A percentile compares a stretch with the other conserved stretches of the same genome.
Conservation (phyloP, 352 stramenopile genomes). For the Phytophthora sansomeana region DNA sequence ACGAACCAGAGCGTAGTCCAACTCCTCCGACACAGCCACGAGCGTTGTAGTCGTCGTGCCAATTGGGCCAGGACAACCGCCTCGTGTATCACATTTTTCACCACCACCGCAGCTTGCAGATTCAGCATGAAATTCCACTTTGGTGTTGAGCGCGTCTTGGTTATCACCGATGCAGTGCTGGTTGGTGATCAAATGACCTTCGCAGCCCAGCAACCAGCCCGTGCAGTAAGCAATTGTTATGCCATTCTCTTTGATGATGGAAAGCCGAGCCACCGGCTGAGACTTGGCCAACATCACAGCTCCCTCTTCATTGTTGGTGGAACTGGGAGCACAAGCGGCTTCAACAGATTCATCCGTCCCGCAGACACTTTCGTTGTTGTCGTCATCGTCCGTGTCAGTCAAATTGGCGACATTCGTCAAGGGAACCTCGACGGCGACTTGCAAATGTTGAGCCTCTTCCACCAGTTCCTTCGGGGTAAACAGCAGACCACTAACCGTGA, state of each 20-base stretch:
- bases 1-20: slow-evolving; percentile 73
- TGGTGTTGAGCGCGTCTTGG: slow-evolving; percentile 73
- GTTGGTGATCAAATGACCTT: slow-evolving; percentile 83
- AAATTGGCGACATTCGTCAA: slow-evolving; percentile 21
- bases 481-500: slow-evolving; percentile 56
- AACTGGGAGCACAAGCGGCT: slow-evolving; percentile 60
- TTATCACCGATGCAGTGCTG: slow-evolving; percentile 75
- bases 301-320: slow-evolving; percentile 32
- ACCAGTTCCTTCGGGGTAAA: slow-evolving; percentile 51
- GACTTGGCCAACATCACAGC: slow-evolving; percentile 55
- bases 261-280: slow-evolving; percentile 62
- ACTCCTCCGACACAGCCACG: slow-evolving; percentile 59
- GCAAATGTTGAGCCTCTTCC: slow-evolving; percentile 24
- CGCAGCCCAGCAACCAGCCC: slow-evolving; percentile 75
- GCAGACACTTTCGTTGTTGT: slow-evolving; percentile 71
- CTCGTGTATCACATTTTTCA: slow-evolving; percentile 49
- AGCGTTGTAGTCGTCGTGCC: slow-evolving; percentile 51
- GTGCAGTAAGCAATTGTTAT: slow-evolving; percentile 75
- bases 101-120: slow-evolving; percentile 50
- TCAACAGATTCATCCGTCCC: slow-evolving; percentile 73
- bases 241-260: slow-evolving; percentile 69
- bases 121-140: slow-evolving; percentile 75
- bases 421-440: slow-evolving; percentile 35
- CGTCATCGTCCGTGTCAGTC: slow-evolving; percentile 16
- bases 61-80: slow-evolving; percentile 54